phyloP scores from a whole-genome alignment of 768 basidiomycete genomes.

The Rhizopogon vulgaris region DNA sequence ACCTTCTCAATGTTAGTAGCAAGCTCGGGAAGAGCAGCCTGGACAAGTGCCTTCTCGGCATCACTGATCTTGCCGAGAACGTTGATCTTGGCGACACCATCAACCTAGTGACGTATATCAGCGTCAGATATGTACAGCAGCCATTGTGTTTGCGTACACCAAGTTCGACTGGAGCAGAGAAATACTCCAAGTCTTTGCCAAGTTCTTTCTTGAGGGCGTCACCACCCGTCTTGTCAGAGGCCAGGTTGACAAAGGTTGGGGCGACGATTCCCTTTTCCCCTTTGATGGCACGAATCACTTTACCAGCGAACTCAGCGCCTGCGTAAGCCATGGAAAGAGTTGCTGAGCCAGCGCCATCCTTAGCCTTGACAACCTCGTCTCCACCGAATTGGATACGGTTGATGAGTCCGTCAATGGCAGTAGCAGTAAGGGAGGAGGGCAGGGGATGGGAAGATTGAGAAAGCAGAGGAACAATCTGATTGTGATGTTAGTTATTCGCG shows the following conservation, averaged over 20 bases:
- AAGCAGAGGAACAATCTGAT: slow-evolving; percentile 85
- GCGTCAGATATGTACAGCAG: neutral
- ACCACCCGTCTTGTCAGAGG: slow-evolving; percentile 64
- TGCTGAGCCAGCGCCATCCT: slow-evolving; percentile 85
- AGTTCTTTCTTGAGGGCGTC: slow-evolving; percentile 76
- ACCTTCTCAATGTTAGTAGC: slow-evolving; percentile 66
- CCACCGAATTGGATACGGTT: slow-evolving; percentile 93
- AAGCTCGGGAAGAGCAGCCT: slow-evolving; percentile 79
- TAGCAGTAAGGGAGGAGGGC: slow-evolving; percentile 46
- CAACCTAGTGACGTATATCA: slow-evolving; percentile 38
- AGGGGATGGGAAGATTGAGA: slow-evolving; percentile 83
- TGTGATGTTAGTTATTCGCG: slow-evolving; percentile 5
- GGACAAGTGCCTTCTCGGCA: slow-evolving; percentile 70
- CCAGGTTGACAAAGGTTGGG: slow-evolving; percentile 79
- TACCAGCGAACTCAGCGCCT: slow-evolving; percentile 82
- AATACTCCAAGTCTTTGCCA: slow-evolving; percentile 73
- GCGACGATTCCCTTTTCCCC: slow-evolving; percentile 85
- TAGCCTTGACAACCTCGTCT: slow-evolving; percentile 98
- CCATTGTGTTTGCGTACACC: slow-evolving; percentile 46
- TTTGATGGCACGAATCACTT: slow-evolving; percentile 76
- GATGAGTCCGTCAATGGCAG: slow-evolving; percentile 53
- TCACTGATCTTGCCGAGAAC: slow-evolving; percentile 71
- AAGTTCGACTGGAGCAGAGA: slow-evolving; percentile 84
- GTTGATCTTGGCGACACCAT: slow-evolving; percentile 78
- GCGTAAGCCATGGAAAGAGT: slow-evolving; percentile 98